phyloP scores from a whole-genome alignment of 495 filamentous ascomycete species.

The Podospora tetraspora region DNA sequence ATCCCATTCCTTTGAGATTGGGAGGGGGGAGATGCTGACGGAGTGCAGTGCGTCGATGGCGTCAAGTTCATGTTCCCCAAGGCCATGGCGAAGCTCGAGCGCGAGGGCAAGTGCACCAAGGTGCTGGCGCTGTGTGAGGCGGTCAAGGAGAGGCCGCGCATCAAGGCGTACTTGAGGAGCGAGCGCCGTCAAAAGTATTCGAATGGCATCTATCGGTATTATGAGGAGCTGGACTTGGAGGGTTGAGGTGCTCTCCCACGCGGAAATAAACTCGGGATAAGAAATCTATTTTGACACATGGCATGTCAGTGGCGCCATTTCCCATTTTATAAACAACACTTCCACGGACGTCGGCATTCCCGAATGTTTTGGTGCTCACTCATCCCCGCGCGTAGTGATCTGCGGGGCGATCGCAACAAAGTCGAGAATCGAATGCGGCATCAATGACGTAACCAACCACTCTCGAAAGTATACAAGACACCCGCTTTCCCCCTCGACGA shows the following conservation, averaged over 20 bases:
- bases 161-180: constrained; percentile 58
- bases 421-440: neutral
- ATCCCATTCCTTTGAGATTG: too few species aligned
- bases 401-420: neutral
- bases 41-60: constrained; percentile 41
- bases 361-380: constrained; percentile 3
- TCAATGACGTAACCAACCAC: neutral
- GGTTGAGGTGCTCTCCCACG: constrained; percentile 1
- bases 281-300: neutral
- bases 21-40: neutral
- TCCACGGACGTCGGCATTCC: neutral
- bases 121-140: constrained; percentile 53
- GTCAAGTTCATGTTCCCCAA: constrained; percentile 59
- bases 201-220: constrained; percentile 55
- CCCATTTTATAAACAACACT: neutral
- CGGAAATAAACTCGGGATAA: neutral
- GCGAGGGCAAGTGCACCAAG: constrained; percentile 43
- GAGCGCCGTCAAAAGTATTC: constrained; percentile 49
- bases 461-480: neutral
- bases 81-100: constrained; percentile 42
- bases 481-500: neutral
- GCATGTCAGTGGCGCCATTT: neutral
- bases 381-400: neutral
- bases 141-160: constrained; percentile 47
- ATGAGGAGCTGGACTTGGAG: constrained; percentile 54